A percentile compares a stretch with the other conserved stretches of the same genome.
Evolutionary conservation across 129 eudicot species (phyloP).

Genomic region (Dittrichia graveolens): DNA sequence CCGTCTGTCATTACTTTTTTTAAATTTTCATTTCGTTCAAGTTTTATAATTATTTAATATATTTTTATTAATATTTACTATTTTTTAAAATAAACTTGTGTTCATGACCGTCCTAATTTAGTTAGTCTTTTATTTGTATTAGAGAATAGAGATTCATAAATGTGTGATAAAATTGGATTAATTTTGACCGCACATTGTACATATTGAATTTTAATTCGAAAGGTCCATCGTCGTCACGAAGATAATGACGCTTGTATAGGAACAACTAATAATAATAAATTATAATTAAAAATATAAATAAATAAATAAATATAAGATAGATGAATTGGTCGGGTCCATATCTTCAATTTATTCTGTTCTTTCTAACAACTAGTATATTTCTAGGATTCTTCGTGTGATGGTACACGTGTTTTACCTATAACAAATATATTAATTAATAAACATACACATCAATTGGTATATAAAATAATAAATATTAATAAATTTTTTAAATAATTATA

Average conservation of each 20-base stretch:
- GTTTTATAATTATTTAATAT: too few species aligned
- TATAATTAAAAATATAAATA: neutral
- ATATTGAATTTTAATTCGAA: slow-evolving; percentile 21
- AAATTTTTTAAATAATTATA: too few species aligned
- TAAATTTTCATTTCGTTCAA: too few species aligned
- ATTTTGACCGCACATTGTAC: slow-evolving; percentile 7
- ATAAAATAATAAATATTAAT: too few species aligned
- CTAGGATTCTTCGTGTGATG: slow-evolving; percentile 8
- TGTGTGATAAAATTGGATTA: neutral
- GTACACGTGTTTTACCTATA: neutral
- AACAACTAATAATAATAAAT: neutral
- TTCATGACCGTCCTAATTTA: too few species aligned
- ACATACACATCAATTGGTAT: too few species aligned
- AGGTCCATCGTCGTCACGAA: slow-evolving; percentile 20
- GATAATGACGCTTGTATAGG: slow-evolving; percentile 24
- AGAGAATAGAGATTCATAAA: too few species aligned
- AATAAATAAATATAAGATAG: neutral
- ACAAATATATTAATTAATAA: too few species aligned
- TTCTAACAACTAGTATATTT: neutral
- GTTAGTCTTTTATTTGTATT: too few species aligned
- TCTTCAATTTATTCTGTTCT: neutral
- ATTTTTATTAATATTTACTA: too few species aligned
- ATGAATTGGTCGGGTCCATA: slow-evolving; percentile 22
- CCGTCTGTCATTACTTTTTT: too few species aligned
- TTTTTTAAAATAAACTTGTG: too few species aligned